Conservation (phyloP, 192 early-diverging fungal genomes). For the Mortierella hygrophila region DNA sequence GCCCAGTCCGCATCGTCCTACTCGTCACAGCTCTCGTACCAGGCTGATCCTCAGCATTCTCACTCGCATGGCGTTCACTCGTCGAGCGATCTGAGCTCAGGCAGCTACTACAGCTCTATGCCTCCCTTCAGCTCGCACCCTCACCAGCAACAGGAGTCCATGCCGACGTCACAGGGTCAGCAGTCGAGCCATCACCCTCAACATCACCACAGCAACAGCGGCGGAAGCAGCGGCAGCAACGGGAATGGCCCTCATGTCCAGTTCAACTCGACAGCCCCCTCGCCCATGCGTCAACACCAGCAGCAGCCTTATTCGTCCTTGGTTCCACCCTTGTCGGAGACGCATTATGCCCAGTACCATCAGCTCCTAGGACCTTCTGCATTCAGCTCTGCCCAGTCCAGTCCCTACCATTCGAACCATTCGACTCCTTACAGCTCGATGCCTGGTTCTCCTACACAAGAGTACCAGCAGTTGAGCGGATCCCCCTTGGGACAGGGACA, state of each 20-base stretch:
- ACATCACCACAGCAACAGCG: slow-evolving; percentile 14
- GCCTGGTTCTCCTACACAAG: slow-evolving; percentile 43
- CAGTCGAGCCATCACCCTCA: slow-evolving; percentile 1
- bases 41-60: slow-evolving; percentile 12
- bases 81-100: slow-evolving; percentile 21
- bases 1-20: slow-evolving; percentile 14
- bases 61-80: slow-evolving; percentile 20
- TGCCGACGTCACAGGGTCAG: not conserved
- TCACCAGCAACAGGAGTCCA: slow-evolving; percentile 15
- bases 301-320: slow-evolving; percentile 36
- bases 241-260: slow-evolving; percentile 27
- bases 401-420: slow-evolving; percentile 52
- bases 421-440: slow-evolving; percentile 57
- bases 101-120: slow-evolving; percentile 25
- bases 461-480: slow-evolving; percentile 33
- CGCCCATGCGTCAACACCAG: slow-evolving; percentile 51
- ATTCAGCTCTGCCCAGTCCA: slow-evolving; percentile 45
- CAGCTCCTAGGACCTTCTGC: slow-evolving; percentile 46
- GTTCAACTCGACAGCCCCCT: slow-evolving; percentile 43
- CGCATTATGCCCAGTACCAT: slow-evolving; percentile 49
- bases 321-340: slow-evolving; percentile 40
- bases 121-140: slow-evolving; percentile 27
- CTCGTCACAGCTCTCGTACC: slow-evolving; percentile 1
- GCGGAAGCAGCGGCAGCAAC: slow-evolving; percentile 14
- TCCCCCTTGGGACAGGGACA: slow-evolving; percentile 13